Evolutionary conservation across 2,329 filamentous ascomycete genomes (phyloP), one percentile per base, ranked within the genome.

Genomic region (Aspergillus proliferans): DNA sequence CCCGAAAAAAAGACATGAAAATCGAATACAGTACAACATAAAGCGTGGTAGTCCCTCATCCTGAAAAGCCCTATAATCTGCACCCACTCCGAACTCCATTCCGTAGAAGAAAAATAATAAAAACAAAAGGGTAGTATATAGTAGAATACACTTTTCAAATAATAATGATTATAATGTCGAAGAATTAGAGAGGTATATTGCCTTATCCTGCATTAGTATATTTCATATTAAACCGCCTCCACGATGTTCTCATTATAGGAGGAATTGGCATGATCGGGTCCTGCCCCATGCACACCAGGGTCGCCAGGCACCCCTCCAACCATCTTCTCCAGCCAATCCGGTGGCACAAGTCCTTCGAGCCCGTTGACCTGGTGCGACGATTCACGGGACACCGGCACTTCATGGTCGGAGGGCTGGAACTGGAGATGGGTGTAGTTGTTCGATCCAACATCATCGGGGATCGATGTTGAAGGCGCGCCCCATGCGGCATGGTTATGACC

Each of bases 301-400:
- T 62, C 65, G 26, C 57, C 58, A 33, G 67, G 54, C 47, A 70
- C 63, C 15, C 63, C 60, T 22, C 66, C 63, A 30, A 70, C 67
- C 26, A 69, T 49, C 52, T 68, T 70, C 52, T 69, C 67, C 51
- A 70, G 53, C 46, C 69, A 66, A 38, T 70, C 67, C 0, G 65
- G 57, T 8, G 64, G 57, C 47, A 68, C 49, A 19, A 69, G 52
- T 2, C 59, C 61, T 43, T 69, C 67, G 10, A 69, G 63, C 9
- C 63, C 56, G 47, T 59, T 65, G 30, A 51, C 45, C 43, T 63
- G 65, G 43, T 63, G 64, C 36, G 68, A 63, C 22, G 62, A 52
- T 48, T 68, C 68, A 9, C 67, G 64, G 19, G 66, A 61, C 4
- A 59, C 61, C 6, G 67, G 45, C 10, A 51, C 59, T 15, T 64